Evolutionary conservation across 148 eudicot genomes (phyloP), one percentile per base, ranked within the genome.

Genomic region (Chenopodium album): DNA sequence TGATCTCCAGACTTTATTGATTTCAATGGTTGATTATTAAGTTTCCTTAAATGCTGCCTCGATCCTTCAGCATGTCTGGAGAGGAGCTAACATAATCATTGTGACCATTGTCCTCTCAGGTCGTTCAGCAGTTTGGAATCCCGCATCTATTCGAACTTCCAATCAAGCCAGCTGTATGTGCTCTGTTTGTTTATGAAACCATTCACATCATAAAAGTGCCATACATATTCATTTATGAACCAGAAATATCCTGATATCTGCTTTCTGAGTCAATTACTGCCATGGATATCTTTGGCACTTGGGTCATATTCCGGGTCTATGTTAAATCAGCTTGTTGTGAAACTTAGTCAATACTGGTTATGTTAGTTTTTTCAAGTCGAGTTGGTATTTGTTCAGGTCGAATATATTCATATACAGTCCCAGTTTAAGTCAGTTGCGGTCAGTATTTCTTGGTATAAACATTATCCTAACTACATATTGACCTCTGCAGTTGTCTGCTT

Each of bases 121-220:
- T 96, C 79, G 97, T 96, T 76, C 83, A 92, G 88, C 97, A 96
- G 86, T 96, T 96, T 79, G 99, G 99, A 79, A 96, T 96, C 72
- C 99, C 99, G 6, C 86, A 91, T 90, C 87, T 96, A 48, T 96
- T 96, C 84, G 99, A 96, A 78, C 98, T 96, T 74, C 99, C 99
- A 37, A 96, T 96, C 32, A 88, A 91, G 86, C 97, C 99, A 85
- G 89, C 90, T 82, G 99, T 96, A 89, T 83, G 98, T 87, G 65
- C 41, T 71, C 34, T 41, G 26, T 73, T 74, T 60, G 4, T 68
- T 77, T 3, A 77, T 68, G 17, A 73, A 73, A 54, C 11, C 20
- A 2, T 47, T 41, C 23, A 64, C 70, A 56, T 5, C 34, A 32
- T 72, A 72, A 46, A 37, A 4, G 52, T 76, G 76, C 47, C 60